Conservation (phyloP, 2,329 filamentous ascomycete genomes). For the Beauveria caledonica region DNA sequence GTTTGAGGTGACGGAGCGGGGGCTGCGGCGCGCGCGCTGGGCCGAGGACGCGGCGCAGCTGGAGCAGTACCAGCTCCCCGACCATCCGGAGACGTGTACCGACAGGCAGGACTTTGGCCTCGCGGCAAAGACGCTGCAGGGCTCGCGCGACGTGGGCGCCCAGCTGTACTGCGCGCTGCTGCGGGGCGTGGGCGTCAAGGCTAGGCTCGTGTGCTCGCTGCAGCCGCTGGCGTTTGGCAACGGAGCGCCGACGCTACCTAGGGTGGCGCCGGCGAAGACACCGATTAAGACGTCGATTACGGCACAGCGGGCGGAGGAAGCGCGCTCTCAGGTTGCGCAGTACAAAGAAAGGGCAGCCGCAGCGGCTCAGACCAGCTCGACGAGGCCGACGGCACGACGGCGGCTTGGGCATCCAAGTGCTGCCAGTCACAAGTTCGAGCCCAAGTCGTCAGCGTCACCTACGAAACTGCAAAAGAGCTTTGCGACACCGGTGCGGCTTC, state of each 20-base stretch:
- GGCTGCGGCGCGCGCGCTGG: constrained; percentile 67
- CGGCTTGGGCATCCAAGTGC: constrained; percentile 48
- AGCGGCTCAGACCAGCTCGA: constrained; percentile 22
- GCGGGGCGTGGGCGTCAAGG: constrained; percentile 70
- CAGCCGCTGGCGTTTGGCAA: constrained; percentile 68
- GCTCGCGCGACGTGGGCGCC: constrained; percentile 82
- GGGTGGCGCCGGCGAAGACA: constrained; percentile 25
- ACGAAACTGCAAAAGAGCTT: constrained; percentile 17
- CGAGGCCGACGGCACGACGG: constrained; percentile 32
- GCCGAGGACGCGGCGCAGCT: constrained; percentile 56
- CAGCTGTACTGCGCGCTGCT: constrained; percentile 87
- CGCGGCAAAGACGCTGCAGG: constrained; percentile 60
- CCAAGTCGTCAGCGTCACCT: constrained; percentile 31
- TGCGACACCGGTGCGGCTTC: constrained; percentile 32
- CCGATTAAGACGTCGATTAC: constrained; percentile 23
- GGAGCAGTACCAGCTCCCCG: constrained; percentile 49
- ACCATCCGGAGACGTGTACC: constrained; percentile 58
- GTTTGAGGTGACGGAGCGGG: constrained; percentile 64
- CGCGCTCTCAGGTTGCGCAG: constrained; percentile 32
- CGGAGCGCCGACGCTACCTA: constrained; percentile 40
- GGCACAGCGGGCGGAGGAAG: constrained; percentile 20
- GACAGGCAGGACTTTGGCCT: constrained; percentile 66
- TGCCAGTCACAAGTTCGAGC: constrained; percentile 41
- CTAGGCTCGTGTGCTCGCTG: constrained; percentile 81
- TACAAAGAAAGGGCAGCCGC: constrained; percentile 26